Conservation (phyloP, 1,284 basidiomycete species). For the Apiotrichum brassicae region DNA sequence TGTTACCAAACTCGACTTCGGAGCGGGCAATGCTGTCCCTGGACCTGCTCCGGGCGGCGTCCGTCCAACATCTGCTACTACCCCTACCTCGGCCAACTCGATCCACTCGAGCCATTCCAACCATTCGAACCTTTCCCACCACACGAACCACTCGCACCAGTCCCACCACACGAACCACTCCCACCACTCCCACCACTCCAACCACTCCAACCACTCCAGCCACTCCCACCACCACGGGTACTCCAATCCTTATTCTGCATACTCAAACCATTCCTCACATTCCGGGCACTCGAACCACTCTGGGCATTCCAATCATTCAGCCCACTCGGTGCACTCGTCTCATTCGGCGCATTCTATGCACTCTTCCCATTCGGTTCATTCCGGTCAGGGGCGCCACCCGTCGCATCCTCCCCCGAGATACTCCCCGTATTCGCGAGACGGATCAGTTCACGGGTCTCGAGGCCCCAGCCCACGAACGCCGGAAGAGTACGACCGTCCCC, state of each 20-base stretch:
- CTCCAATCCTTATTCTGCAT: too few relatives aligned
- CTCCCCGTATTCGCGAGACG: too few relatives aligned
- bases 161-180: not conserved
- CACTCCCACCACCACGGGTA: not conserved
- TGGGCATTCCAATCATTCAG: not conserved
- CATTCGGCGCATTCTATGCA: too few relatives aligned
- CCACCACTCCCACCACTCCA: not conserved
- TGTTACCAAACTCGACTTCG: constrained; percentile 8
- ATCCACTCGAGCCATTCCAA: not conserved
- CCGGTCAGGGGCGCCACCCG: too few relatives aligned
- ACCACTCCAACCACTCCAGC: not conserved
- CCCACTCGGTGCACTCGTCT: not conserved
- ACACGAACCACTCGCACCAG: not conserved
- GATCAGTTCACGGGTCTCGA: not conserved
- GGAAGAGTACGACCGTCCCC: not conserved
- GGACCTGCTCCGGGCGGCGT: not conserved
- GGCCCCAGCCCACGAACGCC: not conserved
- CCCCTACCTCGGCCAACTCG: not conserved
- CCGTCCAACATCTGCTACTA: not conserved
- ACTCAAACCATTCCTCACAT: not conserved
- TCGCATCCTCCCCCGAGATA: not conserved
- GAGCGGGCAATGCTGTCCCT: not conserved
- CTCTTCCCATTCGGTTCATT: too few relatives aligned
- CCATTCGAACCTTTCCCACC: not conserved
- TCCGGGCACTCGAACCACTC: not conserved